These are phyloP conservation scores for Nicotiana benthamiana DNA, from an alignment of 257 asterid species.

Conservation along the genomic window DNA sequence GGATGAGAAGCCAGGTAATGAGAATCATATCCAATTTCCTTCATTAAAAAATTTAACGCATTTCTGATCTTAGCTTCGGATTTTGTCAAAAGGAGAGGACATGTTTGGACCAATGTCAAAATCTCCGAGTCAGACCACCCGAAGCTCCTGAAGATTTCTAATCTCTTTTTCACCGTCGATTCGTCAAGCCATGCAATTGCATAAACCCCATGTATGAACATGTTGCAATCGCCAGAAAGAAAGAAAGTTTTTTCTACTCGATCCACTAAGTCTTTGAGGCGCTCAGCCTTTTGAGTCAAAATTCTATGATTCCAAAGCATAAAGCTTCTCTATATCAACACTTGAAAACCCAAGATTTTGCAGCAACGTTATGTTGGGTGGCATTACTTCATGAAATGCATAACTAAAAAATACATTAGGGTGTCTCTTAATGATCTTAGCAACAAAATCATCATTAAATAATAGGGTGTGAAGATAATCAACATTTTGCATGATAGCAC, in stretches of 20 bases:
- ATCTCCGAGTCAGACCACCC: conserved; percentile 9
- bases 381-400: neutral
- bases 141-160: conserved; percentile 2
- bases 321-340: neutral
- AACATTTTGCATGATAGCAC: neutral
- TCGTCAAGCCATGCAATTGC: neutral
- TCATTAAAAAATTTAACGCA: neutral
- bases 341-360: neutral
- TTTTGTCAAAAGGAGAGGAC: neutral
- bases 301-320: neutral
- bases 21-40: conserved; percentile 3
- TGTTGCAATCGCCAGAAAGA: neutral
- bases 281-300: neutral
- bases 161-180: neutral
- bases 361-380: neutral
- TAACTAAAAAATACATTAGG: neutral
- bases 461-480: neutral
- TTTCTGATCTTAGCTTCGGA: conserved; percentile 1
- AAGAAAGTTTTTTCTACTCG: conserved; percentile 7
- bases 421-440: neutral
- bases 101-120: neutral
- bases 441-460: neutral
- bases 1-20: conserved; percentile 1
- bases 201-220: neutral
- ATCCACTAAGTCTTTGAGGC: neutral